Base-by-base conservation (phyloP, 306 rosid genomes). In the Quercus cerris region DNA sequence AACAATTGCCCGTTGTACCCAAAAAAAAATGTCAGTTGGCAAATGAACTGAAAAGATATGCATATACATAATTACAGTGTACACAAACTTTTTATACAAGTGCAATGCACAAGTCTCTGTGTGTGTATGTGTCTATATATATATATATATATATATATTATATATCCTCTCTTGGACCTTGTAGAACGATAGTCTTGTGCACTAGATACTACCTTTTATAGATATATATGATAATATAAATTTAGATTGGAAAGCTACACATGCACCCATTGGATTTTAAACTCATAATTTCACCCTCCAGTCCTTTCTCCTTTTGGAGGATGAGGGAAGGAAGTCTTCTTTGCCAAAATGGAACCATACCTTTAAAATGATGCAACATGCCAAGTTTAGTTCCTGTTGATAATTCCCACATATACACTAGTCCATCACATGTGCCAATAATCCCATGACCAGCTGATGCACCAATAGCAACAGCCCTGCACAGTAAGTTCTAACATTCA, bases 391-490 rank as follows among this genome's bases (percentile, higher is more conserved):
- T 69, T 85, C 98, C 97, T 31, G 92, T 85, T 62, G 87, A 80
- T 81, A 94, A 71, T 68, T 91, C 97, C 94, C 98, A 94, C 82
- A 80, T 67, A 64, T 87, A 86, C 75, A 89, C 97, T 56, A 75
- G 75, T 58, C 97, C 98, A 19, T 91, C 94, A 78, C 77, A 49
- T 1, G 94, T 86, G 64, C 94, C 80, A 15, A 87, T 81, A 76
- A 94, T 86, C 56, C 98, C 98, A 56, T 82, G 86, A 63, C 93
- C 89, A 82, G 86, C 86, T 30, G 87, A 92, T 77, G 94, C 89
- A 56, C 97, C 93, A 68, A 85, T 77, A 3, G 81, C 86, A 76
- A 87, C 75, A 78, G 89, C 83, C 73, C 98, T 94, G 90, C 84
- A 49, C n/a, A 76, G 70, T 20, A 10, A 49, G 30, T 25, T 19